phyloP scores from a whole-genome alignment of 208 protist genomes.

The Blastocrithidia nonstop region DNA sequence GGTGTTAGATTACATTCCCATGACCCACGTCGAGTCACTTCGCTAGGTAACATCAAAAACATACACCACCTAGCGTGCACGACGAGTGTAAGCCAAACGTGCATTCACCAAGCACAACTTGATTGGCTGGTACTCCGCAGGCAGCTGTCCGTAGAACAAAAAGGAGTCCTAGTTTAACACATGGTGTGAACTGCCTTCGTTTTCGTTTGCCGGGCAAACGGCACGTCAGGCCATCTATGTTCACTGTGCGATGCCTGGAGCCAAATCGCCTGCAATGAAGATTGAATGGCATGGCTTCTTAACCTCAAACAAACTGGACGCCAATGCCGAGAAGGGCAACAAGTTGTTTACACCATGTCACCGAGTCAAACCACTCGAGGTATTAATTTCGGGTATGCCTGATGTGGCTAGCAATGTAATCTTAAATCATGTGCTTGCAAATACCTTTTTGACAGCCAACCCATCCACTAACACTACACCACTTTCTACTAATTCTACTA shows the following conservation, averaged over 20 bases:
- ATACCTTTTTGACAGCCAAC: too few relatives aligned
- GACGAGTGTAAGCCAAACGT: constrained; percentile 23
- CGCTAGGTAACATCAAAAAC: constrained; percentile 9
- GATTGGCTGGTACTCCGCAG: constrained; percentile 69
- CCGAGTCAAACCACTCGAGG: constrained; percentile 1
- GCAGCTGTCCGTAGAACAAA: constrained; percentile 8
- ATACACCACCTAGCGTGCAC: constrained; percentile 18
- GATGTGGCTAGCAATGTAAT: constrained; percentile 43
- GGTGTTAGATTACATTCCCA: constrained; percentile 53
- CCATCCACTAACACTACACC: too few relatives aligned
- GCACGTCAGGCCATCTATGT: constrained; percentile 19
- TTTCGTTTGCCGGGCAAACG: constrained; percentile 13
- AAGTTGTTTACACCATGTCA: neutral
- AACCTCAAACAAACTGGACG: constrained; percentile 12
- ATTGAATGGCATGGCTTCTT: constrained; percentile 19
- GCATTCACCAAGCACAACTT: constrained; percentile 23
- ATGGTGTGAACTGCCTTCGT: constrained; percentile 37
- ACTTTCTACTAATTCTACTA: too few relatives aligned
- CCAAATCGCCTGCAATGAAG: constrained; percentile 9
- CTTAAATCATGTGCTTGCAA: constrained; percentile 30
- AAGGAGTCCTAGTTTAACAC: constrained; percentile 18
- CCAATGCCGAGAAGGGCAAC: neutral
- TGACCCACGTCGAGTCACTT: constrained; percentile 25
- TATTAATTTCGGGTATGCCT: constrained; percentile 13
- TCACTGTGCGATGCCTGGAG: constrained; percentile 26